phyloP scores from a whole-genome alignment of 129 eudicot species.

The Chrysanthemum lavandulifolium region DNA sequence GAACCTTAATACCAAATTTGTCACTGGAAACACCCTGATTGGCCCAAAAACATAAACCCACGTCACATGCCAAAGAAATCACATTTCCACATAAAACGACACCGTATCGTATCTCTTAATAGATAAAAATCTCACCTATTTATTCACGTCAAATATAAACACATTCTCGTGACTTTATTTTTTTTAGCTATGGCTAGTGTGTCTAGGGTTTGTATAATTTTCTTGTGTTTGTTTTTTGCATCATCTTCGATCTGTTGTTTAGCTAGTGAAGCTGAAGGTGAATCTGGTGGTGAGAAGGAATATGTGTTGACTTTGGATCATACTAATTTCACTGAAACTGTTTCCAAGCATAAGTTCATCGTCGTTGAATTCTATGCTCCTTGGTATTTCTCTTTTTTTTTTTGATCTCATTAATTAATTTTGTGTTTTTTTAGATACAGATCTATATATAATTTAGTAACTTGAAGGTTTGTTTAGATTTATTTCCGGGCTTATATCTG shows the following conservation, averaged over 20 bases:
- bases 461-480: too few relatives aligned
- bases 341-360: constrained; percentile 54
- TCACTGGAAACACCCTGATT: too few relatives aligned
- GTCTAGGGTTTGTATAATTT: constrained; percentile 19
- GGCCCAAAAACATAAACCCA: background rate
- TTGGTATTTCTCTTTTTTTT: constrained; percentile 38
- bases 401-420: background rate
- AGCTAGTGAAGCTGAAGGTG: background rate
- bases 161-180: too few relatives aligned
- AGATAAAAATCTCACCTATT: background rate
- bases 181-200: too few relatives aligned
- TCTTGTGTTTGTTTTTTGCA: constrained; percentile 13
- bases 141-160: background rate
- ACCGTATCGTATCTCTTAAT: background rate
- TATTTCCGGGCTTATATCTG: too few relatives aligned
- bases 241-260: constrained; percentile 21
- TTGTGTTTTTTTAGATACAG: background rate
- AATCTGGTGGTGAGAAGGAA: constrained; percentile 39
- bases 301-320: constrained; percentile 68
- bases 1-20: too few relatives aligned
- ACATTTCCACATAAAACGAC: background rate
- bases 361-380: constrained; percentile 91
- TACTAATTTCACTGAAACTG: constrained; percentile 50
- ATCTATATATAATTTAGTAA: too few relatives aligned
- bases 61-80: background rate